Evolutionary conservation across 495 filamentous ascomycete species (phyloP).

Genomic region (Daldinia decipiens): DNA sequence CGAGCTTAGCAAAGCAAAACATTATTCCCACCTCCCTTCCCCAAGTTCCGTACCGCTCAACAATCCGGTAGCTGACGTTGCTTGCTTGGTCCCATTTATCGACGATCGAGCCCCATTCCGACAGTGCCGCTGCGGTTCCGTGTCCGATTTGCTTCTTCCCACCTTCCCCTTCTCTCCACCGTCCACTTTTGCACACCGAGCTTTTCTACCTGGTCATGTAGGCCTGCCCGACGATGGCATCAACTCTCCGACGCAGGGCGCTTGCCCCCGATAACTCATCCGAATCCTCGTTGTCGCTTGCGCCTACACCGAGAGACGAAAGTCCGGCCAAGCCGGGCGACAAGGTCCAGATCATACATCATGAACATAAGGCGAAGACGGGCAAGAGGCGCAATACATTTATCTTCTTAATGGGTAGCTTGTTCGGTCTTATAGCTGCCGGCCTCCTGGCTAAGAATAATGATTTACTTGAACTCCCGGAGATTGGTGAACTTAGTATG

Average conservation of each 20-base stretch:
- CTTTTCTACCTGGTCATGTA: constrained; percentile 42
- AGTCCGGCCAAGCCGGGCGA: constrained; percentile 59
- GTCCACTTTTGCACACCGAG: constrained; percentile 13
- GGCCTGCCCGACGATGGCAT: constrained; percentile 50
- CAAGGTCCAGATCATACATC: constrained; percentile 57
- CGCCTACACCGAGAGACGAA: constrained; percentile 50
- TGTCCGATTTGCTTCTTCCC: constrained; percentile 20
- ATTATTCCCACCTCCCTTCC: not conserved
- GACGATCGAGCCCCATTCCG: constrained; percentile 13
- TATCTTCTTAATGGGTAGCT: constrained; percentile 82
- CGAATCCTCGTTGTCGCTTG: constrained; percentile 42
- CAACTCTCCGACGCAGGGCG: constrained; percentile 62
- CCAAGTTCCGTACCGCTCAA: constrained; percentile 11
- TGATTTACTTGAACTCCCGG: constrained; percentile 84
- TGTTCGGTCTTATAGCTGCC: constrained; percentile 84
- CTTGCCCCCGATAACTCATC: constrained; percentile 48
- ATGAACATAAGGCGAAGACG: constrained; percentile 55
- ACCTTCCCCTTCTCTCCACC: constrained; percentile 3
- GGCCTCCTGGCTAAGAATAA: constrained; percentile 85
- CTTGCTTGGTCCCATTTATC: constrained; percentile 25
- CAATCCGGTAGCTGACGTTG: constrained; percentile 19
- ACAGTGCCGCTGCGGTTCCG: constrained; percentile 11
- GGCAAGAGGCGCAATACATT: constrained; percentile 77
- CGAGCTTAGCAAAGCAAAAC: constrained; percentile 1
- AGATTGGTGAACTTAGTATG: constrained; percentile 82